A percentile compares a stretch with the other conserved stretches of the same genome.
These are phyloP conservation scores for Candida argentea DNA, from an alignment of 805 yeast genomes.

Conservation along the genomic window DNA sequence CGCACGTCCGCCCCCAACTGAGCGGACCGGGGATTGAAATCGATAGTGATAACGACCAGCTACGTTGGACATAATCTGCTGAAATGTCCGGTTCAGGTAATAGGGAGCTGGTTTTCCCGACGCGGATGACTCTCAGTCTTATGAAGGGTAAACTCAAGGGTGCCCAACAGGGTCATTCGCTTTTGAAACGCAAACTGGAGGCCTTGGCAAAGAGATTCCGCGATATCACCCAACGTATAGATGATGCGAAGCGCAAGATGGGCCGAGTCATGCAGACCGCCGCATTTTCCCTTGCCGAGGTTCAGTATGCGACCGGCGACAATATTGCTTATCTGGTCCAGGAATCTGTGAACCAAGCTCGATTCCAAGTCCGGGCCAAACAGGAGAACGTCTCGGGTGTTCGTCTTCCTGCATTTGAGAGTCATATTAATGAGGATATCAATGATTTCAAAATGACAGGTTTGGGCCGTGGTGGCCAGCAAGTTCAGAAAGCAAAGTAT, in stretches of 20 bases:
- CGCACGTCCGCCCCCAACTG: no score
- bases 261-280: constrained; percentile 98
- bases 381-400: constrained; percentile 98
- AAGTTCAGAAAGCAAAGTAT: constrained; percentile 85
- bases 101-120: constrained; percentile 94
- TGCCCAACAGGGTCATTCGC: constrained; percentile 91
- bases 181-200: constrained; percentile 90
- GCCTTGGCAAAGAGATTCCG: constrained; percentile 94
- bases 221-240: constrained; percentile 89
- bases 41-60: no score
- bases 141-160: constrained; percentile 97
- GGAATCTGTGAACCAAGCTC: constrained; percentile 83
- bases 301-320: constrained; percentile 94
- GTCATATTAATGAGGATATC: constrained; percentile 70
- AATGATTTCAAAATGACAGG: constrained; percentile 96
- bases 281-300: constrained; percentile 94
- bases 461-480: constrained; percentile 97
- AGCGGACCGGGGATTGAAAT: no score
- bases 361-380: constrained; percentile 82
- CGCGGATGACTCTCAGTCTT: constrained; percentile 91
- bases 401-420: constrained; percentile 83
- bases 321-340: constrained; percentile 93
- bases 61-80: not conserved
- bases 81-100: constrained; percentile 58
- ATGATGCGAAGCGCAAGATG: constrained; percentile 93